Percentiles rank a stretch among this genome's conserved stretches.
These are phyloP conservation scores for Malassezia vespertilionis DNA, from an alignment of 1,284 basidiomycete species.

Conservation along the genomic window DNA sequence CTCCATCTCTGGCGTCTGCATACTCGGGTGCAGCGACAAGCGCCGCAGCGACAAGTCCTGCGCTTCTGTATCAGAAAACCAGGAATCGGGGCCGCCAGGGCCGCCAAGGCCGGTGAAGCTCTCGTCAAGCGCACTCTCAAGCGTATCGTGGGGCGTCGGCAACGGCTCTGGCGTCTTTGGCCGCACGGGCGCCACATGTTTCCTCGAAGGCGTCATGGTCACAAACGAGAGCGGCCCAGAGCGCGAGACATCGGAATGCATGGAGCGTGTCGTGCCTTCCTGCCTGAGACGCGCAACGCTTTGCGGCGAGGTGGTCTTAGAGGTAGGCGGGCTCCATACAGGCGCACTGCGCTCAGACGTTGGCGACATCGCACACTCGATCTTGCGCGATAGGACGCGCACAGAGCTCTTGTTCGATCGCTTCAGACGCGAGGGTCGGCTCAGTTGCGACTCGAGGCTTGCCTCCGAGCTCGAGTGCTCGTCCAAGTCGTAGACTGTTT, in stretches of 20 bases:
- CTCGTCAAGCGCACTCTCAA: not conserved
- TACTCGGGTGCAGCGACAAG: not conserved
- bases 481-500: too few relatives aligned
- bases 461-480: constrained; percentile 2
- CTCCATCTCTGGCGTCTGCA: not conserved
- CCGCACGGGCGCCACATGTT: too few relatives aligned
- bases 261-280: not conserved
- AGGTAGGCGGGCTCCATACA: too few relatives aligned
- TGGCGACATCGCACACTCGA: not conserved
- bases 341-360: too few relatives aligned
- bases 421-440: not conserved
- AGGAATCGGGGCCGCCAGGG: not conserved
- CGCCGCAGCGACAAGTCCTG: not conserved
- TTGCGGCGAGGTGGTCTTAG: too few relatives aligned
- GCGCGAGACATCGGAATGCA: too few relatives aligned
- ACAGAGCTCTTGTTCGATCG: constrained; percentile 3
- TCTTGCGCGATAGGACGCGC: constrained; percentile 8
- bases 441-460: constrained; percentile 11
- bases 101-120: not conserved
- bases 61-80: constrained; percentile 6
- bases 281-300: too few relatives aligned
- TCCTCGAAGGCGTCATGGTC: constrained; percentile 8
- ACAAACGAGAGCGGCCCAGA: not conserved
- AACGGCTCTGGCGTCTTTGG: not conserved
- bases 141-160: not conserved